These are phyloP conservation scores for Podaxis sp. DNA, from an alignment of 768 basidiomycete species.

Conservation along the genomic window DNA sequence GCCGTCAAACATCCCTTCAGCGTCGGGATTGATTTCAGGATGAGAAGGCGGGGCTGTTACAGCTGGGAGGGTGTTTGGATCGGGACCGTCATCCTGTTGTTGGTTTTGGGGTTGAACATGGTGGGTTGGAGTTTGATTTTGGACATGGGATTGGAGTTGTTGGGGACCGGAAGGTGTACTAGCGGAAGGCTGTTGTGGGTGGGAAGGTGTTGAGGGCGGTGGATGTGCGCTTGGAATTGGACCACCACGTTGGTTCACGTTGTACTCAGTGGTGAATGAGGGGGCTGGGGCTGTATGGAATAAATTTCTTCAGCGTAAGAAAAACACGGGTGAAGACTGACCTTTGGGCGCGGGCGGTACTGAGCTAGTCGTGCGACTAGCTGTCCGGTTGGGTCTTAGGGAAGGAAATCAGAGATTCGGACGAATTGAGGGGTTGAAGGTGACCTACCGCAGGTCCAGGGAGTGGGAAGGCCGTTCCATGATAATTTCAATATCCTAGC, in stretches of 20 bases:
- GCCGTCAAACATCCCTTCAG: slow-evolving; percentile 64
- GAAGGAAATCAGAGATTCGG: not conserved
- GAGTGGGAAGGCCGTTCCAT: slow-evolving; percentile 75
- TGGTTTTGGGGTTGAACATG: slow-evolving; percentile 8
- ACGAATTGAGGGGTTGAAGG: not conserved
- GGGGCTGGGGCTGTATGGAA: slow-evolving; percentile 40
- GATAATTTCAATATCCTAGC: slow-evolving; percentile 85
- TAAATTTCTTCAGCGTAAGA: slow-evolving; percentile 9
- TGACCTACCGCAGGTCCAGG: slow-evolving; percentile 67
- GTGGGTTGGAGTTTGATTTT: slow-evolving; percentile 4
- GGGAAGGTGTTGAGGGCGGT: slow-evolving; percentile 13
- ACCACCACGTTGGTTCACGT: slow-evolving; percentile 62
- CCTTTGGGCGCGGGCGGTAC: slow-evolving; percentile 17
- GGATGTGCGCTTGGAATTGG: slow-evolving; percentile 23
- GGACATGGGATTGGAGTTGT: slow-evolving; percentile 15
- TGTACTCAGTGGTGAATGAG: slow-evolving; percentile 79
- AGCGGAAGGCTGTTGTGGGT: slow-evolving; percentile 2
- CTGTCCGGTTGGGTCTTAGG: not conserved
- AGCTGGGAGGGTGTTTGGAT: slow-evolving; percentile 60
- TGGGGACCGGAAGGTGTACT: slow-evolving; percentile 8
- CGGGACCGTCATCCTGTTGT: slow-evolving; percentile 46
- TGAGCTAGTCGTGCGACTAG: slow-evolving; percentile 13
- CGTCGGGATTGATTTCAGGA: slow-evolving; percentile 68
- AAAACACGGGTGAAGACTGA: not conserved
- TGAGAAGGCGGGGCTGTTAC: slow-evolving; percentile 75